Base-by-base conservation (phyloP, 2,329 filamentous ascomycete species). In the Xylaria sp. region DNA sequence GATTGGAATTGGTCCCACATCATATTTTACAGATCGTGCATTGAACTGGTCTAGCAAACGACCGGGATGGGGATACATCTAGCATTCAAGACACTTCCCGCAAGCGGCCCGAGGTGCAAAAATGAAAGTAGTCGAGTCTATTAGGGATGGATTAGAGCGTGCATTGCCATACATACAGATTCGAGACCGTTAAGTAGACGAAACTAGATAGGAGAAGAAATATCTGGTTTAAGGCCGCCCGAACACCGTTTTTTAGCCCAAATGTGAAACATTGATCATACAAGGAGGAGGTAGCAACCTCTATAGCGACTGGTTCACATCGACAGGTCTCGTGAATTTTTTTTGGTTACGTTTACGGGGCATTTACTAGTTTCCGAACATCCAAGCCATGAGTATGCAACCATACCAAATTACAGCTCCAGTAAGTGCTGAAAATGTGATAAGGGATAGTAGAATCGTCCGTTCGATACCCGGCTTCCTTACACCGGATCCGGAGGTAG, bases 401-500 rank as follows among this genome's bases (percentile, higher is more conserved):
- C 51, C 46, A 54, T 44, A 67, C 69, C 69, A 70, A 33, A 40
- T 23, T 10, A 33, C 51, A 40, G 37, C 40, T 9, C 55, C 63
- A 11, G 64, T 27, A 9, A 72, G 17, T 7, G 43, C 38, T 3
- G 63, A 63, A 17, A 64, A 62, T 4, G 58, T 44, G 17, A 71
- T 49, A 3, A 74, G 60, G 8, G 67, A 67, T 3, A 69, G 1
- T 13, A 74, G 54, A 3, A 70, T 70, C 15, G 63, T 68, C 41
- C 67, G 67, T 62, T 72, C 71, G 13, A 82, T 71, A 15, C 74
- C 74, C 4, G 73, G 75, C 35, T 70, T 71, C 37, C 70, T 69
- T 11, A 66, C 52, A 21, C 67, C 68, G 33, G 68, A 61, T 19
- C 75, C 71, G 48, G 74, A 73, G 62, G 66, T 63, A 1, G 67